These are phyloP conservation scores for Polyporus tsugae DNA, from an alignment of 1,284 basidiomycete species.

Conservation along the genomic window DNA sequence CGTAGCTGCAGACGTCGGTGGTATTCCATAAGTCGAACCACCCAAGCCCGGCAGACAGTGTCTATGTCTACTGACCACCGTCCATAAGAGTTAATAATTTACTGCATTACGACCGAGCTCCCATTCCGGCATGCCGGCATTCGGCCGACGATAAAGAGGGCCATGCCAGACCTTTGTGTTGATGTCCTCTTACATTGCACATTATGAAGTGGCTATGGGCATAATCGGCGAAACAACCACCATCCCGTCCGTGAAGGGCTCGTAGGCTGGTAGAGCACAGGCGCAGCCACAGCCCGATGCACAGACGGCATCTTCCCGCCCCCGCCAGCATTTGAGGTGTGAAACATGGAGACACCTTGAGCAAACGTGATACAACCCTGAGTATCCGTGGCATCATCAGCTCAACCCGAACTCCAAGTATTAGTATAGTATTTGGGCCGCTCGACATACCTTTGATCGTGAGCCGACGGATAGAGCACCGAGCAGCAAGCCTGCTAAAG, in stretches of 20 bases:
- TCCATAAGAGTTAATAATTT: no score
- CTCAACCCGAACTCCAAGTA: background rate
- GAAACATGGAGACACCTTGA: constrained; percentile 39
- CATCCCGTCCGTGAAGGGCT: constrained; percentile 25
- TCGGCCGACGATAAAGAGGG: no score
- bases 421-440: background rate
- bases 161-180: no score
- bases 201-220: constrained; percentile 7
- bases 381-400: background rate
- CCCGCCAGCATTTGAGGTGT: constrained; percentile 40
- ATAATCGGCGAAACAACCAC: constrained; percentile 27
- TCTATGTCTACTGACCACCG: no score
- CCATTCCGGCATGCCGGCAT: no score
- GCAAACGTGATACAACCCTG: constrained; percentile 41
- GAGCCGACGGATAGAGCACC: constrained; percentile 79
- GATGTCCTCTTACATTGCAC: background rate
- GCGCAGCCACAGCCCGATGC: constrained; percentile 43
- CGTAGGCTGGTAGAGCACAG: constrained; percentile 29
- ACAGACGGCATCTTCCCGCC: constrained; percentile 33
- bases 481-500: constrained; percentile 52
- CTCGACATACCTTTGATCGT: constrained; percentile 74
- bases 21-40: no score
- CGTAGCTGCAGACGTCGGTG: no score
- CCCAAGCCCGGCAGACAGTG: no score
- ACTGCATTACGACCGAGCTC: no score